A percentile compares a stretch with the other conserved stretches of the same genome.
Evolutionary conservation across 108 stramenopile genomes (phyloP).

Genomic region (Heterococcus sp.): DNA sequence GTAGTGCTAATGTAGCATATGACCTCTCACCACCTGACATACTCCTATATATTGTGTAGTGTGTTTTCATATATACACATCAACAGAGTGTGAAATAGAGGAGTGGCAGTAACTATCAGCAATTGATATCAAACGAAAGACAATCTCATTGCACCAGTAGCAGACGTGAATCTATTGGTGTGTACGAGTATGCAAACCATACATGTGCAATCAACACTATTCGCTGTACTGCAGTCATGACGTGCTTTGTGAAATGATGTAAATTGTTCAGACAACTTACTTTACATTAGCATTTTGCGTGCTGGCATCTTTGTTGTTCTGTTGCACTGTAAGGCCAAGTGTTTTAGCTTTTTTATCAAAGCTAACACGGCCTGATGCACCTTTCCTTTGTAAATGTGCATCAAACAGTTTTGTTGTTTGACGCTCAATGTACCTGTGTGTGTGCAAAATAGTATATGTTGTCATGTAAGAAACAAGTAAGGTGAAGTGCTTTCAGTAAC

Average conservation of each 20-base stretch:
- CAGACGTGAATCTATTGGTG: background rate
- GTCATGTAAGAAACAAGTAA: no score
- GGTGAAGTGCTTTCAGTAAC: no score
- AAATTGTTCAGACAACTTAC: background rate
- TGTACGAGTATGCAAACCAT: background rate
- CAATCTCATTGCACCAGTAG: background rate
- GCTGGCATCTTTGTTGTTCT: conserved; percentile 13
- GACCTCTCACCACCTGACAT: conserved; percentile 59
- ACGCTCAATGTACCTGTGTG: background rate
- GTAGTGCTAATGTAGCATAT: conserved; percentile 80
- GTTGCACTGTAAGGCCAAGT: conserved; percentile 40
- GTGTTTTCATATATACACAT: no score
- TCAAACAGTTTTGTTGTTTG: conserved; percentile 18
- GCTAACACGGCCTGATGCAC: conserved; percentile 27
- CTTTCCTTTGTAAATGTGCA: conserved; percentile 43
- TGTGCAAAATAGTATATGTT: no score
- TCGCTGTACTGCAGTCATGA: background rate
- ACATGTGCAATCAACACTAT: background rate
- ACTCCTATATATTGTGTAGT: background rate
- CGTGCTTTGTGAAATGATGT: background rate
- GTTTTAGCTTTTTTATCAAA: conserved; percentile 31
- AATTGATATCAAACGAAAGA: background rate
- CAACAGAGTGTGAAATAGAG: background rate
- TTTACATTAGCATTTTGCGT: conserved; percentile 23
- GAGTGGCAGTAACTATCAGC: background rate